Percentiles rank a stretch among this genome's conserved stretches.
Evolutionary conservation across 306 rosid species (phyloP).

Genomic region (Medicago arabica): DNA sequence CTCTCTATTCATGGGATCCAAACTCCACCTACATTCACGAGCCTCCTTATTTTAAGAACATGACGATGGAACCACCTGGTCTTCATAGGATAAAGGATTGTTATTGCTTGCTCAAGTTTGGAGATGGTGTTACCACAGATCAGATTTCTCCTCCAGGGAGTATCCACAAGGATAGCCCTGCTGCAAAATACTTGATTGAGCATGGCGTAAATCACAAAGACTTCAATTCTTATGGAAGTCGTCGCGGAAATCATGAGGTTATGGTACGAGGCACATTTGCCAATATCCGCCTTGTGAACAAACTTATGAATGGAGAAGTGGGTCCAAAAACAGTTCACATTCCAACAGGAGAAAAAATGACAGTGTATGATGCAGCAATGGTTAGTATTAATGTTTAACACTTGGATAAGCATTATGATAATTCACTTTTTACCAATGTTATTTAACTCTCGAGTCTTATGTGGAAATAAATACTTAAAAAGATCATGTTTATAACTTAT

Average conservation of each 20-base stretch:
- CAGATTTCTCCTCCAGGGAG: slow-evolving; percentile 55
- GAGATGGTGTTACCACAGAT: slow-evolving; percentile 59
- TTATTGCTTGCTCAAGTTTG: slow-evolving; percentile 52
- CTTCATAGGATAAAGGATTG: slow-evolving; percentile 47
- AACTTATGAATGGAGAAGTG: slow-evolving; percentile 48
- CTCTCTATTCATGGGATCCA: slow-evolving; percentile 52
- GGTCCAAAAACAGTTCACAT: slow-evolving; percentile 56
- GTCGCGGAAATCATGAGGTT: slow-evolving; percentile 54
- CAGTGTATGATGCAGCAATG: slow-evolving; percentile 53
- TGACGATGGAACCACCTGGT: slow-evolving; percentile 48
- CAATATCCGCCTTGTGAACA: slow-evolving; percentile 50
- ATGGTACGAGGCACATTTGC: slow-evolving; percentile 52
- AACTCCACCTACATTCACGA: slow-evolving; percentile 54
- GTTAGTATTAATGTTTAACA: slow-evolving; percentile 19
- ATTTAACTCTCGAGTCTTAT: no score
- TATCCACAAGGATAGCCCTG: slow-evolving; percentile 56
- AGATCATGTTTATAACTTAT: background rate
- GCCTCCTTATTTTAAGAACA: slow-evolving; percentile 53
- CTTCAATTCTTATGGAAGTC: slow-evolving; percentile 55
- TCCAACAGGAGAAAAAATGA: slow-evolving; percentile 51
- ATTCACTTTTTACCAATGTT: background rate
- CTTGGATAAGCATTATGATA: background rate
- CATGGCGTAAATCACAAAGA: slow-evolving; percentile 47
- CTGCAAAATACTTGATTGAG: slow-evolving; percentile 50
- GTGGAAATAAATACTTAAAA: background rate